Percentiles rank a stretch among this genome's conserved stretches.
Conservation (phyloP, 371 early-diverging fungal species). For the Mucor ambiguus region DNA sequence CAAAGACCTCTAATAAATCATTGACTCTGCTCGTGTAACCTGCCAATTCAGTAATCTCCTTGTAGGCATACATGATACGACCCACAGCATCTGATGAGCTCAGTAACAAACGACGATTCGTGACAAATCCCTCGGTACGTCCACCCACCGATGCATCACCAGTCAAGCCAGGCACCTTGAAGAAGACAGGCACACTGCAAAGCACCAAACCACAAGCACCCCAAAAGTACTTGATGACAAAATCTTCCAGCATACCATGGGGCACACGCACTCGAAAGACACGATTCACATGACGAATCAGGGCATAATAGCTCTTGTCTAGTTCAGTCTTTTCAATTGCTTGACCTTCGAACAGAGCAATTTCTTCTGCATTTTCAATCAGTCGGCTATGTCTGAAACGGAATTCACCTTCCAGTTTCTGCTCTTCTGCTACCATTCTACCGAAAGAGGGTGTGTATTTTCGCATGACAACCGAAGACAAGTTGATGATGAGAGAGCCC, state of each 20-base stretch:
- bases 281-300: conserved; percentile 84
- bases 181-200: conserved; percentile 92
- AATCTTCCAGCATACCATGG: conserved; percentile 90
- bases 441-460: conserved; percentile 89
- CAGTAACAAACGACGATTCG: conserved; percentile 84
- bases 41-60: conserved; percentile 86
- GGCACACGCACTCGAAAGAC: conserved; percentile 78
- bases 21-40: conserved; percentile 90
- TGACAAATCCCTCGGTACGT: conserved; percentile 80
- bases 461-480: conserved; percentile 74
- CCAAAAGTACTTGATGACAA: conserved; percentile 95
- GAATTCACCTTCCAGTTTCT: conserved; percentile 86
- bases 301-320: conserved; percentile 70
- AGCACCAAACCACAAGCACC: conserved; percentile 91
- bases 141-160: conserved; percentile 49
- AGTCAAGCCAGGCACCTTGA: conserved; percentile 56
- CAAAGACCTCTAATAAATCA: conserved; percentile 79
- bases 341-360: conserved; percentile 85
- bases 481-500: conserved; percentile 69
- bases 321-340: conserved; percentile 76
- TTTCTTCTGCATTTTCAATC: conserved; percentile 90
- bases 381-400: conserved; percentile 85
- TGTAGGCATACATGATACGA: conserved; percentile 90
- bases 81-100: conserved; percentile 89
- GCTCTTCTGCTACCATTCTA: conserved; percentile 83